phyloP scores from a whole-genome alignment of 2,329 filamentous ascomycete species.

The Penicillium sp. region DNA sequence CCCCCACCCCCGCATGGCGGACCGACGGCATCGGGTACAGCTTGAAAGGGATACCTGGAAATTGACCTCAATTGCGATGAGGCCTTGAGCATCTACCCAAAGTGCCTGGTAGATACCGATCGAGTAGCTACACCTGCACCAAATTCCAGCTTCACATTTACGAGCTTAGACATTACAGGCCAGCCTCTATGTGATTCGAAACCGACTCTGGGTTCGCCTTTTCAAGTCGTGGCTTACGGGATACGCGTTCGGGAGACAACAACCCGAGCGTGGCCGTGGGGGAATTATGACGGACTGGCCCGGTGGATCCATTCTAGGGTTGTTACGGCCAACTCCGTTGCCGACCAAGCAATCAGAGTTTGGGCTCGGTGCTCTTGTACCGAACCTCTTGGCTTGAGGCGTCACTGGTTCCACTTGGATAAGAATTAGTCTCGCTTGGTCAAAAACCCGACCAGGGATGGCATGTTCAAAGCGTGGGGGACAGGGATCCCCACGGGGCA shows the following conservation, averaged over 20 bases:
- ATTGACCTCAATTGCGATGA: too few species aligned
- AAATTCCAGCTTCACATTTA: neutral
- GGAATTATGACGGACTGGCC: neutral
- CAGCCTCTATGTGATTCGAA: neutral
- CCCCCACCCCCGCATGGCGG: neutral
- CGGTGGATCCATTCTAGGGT: conserved; percentile 2
- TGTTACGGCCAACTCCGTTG: conserved; percentile 8
- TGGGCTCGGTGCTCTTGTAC: neutral
- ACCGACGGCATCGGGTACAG: neutral
- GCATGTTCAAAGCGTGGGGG: neutral
- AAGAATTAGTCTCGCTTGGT: neutral
- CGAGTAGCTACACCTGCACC: neutral
- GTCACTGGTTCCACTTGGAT: neutral
- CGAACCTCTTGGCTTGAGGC: neutral
- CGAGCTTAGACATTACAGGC: neutral
- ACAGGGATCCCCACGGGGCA: conserved; percentile 1
- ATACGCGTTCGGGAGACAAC: too few species aligned
- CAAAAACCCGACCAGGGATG: neutral
- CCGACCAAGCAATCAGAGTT: conserved; percentile 5
- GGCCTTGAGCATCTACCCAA: too few species aligned
- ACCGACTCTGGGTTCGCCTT: neutral
- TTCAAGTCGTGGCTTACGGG: too few species aligned
- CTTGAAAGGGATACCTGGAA: too few species aligned
- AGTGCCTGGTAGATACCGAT: neutral
- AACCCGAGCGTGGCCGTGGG: neutral